Conservation (phyloP, 129 eudicot genomes). For the Centella asiatica region DNA sequence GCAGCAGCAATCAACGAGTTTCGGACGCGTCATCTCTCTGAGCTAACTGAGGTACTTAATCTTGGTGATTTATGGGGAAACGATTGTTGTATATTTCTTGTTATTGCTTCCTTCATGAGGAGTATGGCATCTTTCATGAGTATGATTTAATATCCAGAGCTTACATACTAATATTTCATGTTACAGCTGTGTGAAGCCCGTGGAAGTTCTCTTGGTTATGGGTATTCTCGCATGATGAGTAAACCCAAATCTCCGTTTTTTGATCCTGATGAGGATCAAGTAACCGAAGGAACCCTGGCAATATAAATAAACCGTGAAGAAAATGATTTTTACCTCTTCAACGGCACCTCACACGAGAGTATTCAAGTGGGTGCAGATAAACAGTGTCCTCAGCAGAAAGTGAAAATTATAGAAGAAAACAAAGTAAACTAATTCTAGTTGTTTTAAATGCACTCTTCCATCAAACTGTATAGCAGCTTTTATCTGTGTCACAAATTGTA, state of each 20-base stretch:
- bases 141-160: neutral
- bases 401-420: neutral
- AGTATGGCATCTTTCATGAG: no score
- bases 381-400: no score
- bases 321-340: no score
- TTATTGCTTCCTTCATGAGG: neutral
- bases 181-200: slow-evolving; percentile 78
- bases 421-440: neutral
- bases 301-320: slow-evolving; percentile 22
- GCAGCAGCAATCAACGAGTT: slow-evolving; percentile 88
- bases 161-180: neutral
- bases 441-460: neutral
- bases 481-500: slow-evolving; percentile 32
- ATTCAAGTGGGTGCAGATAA: no score
- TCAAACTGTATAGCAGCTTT: slow-evolving; percentile 24
- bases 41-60: slow-evolving; percentile 78
- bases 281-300: slow-evolving; percentile 65
- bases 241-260: slow-evolving; percentile 51
- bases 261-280: slow-evolving; percentile 67
- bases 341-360: no score
- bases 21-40: slow-evolving; percentile 92
- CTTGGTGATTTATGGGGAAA: neutral
- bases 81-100: neutral
- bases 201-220: slow-evolving; percentile 95
- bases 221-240: slow-evolving; percentile 44